Percentiles rank a stretch among this genome's conserved stretches.
phyloP scores from a whole-genome alignment of 1,284 basidiomycete species.

The Melampsora larici-populina region DNA sequence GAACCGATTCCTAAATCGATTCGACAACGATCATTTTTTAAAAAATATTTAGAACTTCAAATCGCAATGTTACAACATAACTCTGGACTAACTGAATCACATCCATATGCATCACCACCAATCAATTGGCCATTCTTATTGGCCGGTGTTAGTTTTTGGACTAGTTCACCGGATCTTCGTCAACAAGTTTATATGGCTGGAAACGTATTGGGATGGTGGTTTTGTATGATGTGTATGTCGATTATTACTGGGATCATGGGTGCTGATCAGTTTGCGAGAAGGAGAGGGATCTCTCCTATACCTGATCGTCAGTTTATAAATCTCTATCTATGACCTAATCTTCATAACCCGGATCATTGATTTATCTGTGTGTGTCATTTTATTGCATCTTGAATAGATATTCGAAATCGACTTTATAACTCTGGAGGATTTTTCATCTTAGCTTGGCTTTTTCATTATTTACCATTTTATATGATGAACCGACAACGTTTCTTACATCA shows the following conservation, averaged over 20 bases:
- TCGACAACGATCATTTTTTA: constrained; percentile 83
- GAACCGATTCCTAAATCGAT: constrained; percentile 63
- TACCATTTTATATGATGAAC: constrained; percentile 97
- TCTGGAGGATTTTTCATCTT: constrained; percentile 91
- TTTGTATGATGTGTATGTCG: constrained; percentile 75
- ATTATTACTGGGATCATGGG: constrained; percentile 84
- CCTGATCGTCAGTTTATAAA: constrained; percentile 68
- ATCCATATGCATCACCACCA: constrained; percentile 90
- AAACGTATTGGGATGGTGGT: constrained; percentile 93
- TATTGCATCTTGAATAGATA: constrained; percentile 4
- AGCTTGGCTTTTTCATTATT: constrained; percentile 92
- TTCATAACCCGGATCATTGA: background rate
- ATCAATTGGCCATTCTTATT: constrained; percentile 98
- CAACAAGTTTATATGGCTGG: constrained; percentile 96
- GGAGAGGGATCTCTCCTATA: constrained; percentile 79
- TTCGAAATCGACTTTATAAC: constrained; percentile 70
- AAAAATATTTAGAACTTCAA: constrained; percentile 90
- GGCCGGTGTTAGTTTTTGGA: constrained; percentile 98
- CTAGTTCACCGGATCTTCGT: constrained; percentile 68
- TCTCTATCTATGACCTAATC: background rate
- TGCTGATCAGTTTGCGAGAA: constrained; percentile 81
- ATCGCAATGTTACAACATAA: constrained; percentile 96
- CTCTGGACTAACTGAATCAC: constrained; percentile 85
- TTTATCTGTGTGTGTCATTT: background rate
- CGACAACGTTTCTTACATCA: constrained; percentile 97